phyloP scores from a whole-genome alignment of 2,329 filamentous ascomycete species.

The Didymella lethalis region DNA sequence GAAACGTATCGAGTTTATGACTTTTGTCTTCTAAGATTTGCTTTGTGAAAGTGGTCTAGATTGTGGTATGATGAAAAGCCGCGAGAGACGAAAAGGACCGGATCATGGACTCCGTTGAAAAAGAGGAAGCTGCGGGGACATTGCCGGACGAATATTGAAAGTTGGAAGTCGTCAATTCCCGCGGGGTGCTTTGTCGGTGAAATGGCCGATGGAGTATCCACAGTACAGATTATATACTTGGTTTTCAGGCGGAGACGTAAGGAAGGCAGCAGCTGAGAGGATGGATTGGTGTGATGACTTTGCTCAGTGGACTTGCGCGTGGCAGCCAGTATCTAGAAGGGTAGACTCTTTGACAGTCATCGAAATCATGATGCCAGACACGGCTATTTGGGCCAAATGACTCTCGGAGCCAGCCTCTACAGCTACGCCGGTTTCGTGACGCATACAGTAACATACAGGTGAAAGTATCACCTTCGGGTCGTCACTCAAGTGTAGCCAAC shows the following conservation, averaged over 20 bases:
- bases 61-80: slow-evolving; percentile 2
- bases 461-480: not conserved
- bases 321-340: not conserved
- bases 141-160: not conserved
- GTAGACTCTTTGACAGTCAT: not conserved
- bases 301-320: not conserved
- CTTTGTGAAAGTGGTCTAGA: slow-evolving; percentile 4
- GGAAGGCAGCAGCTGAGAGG: not conserved
- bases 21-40: not conserved
- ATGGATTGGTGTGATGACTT: not conserved
- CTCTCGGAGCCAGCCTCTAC: not conserved
- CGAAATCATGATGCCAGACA: not conserved
- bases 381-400: too few species aligned
- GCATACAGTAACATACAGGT: not conserved
- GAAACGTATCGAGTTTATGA: slow-evolving; percentile 14
- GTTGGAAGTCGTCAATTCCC: not conserved
- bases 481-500: not conserved
- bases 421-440: not conserved
- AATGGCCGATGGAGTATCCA: not conserved
- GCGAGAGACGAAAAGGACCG: not conserved
- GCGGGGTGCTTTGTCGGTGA: not conserved
- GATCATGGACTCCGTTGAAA: not conserved
- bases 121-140: slow-evolving; percentile 10
- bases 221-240: not conserved
- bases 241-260: not conserved